phyloP scores from a whole-genome alignment of 306 rosid species.

The Quercus suber region DNA sequence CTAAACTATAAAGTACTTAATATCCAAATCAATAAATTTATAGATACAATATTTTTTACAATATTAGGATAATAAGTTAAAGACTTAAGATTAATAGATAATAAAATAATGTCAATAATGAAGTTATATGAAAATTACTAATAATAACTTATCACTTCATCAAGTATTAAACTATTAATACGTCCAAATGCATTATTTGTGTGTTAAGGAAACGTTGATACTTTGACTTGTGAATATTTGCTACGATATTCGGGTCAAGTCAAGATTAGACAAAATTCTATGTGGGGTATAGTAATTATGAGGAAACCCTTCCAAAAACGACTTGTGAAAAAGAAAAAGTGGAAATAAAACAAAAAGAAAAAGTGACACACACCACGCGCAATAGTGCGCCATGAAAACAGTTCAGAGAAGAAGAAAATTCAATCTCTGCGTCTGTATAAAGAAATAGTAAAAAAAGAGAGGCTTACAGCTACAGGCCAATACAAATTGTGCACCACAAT shows the following conservation, averaged over 20 bases:
- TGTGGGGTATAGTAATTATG: conserved; percentile 28
- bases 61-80: background rate
- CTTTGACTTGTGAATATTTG: background rate
- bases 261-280: conserved; percentile 31
- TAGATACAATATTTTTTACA: background rate
- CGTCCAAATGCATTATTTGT: no score
- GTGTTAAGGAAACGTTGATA: no score
- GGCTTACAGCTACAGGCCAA: no score
- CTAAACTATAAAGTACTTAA: background rate
- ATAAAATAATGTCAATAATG: background rate
- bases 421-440: background rate
- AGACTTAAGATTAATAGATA: background rate
- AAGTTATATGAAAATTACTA: no score
- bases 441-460: background rate
- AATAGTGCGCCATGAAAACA: conserved; percentile 30
- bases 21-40: no score
- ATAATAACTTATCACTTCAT: no score
- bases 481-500: no score
- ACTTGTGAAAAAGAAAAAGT: conserved; percentile 35
- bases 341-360: conserved; percentile 18
- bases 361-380: conserved; percentile 23
- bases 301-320: conserved; percentile 16
- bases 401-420: background rate
- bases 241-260: conserved; percentile 26
- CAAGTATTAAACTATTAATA: no score